Evolutionary conservation across 2,329 filamentous ascomycete genomes (phyloP).

Genomic region (Stachybotrys elegans): DNA sequence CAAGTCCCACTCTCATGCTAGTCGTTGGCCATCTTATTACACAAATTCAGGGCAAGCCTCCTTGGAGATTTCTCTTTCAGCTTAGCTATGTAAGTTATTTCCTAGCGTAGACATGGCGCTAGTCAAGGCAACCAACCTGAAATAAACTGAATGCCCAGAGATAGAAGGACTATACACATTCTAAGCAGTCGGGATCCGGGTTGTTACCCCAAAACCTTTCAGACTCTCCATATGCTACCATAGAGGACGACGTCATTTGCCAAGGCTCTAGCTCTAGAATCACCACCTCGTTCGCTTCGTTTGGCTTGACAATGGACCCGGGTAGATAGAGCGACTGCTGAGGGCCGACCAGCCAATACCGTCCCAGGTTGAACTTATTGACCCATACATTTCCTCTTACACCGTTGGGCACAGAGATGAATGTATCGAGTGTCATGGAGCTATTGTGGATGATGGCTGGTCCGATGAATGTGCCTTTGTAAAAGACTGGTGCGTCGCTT

Average conservation of each 20-base stretch:
- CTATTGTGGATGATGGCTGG: conserved; percentile 22
- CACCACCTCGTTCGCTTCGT: neutral
- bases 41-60: too few relatives aligned
- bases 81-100: too few relatives aligned
- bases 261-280: neutral
- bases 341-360: conserved; percentile 42
- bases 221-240: neutral
- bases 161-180: too few relatives aligned
- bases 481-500: conserved; percentile 9
- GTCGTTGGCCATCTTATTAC: too few relatives aligned
- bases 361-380: conserved; percentile 38
- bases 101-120: too few relatives aligned
- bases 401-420: conserved; percentile 32
- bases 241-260: neutral
- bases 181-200: neutral
- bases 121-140: too few relatives aligned
- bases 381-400: conserved; percentile 42
- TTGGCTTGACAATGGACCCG: conserved; percentile 16
- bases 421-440: conserved; percentile 25
- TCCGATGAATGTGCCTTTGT: too few relatives aligned
- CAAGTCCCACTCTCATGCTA: too few relatives aligned
- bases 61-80: too few relatives aligned
- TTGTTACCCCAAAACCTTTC: neutral
- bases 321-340: conserved; percentile 44
- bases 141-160: too few relatives aligned